A percentile compares a stretch with the other conserved stretches of the same genome.
Evolutionary conservation across 1,139 yeast genomes (phyloP).

Genomic region (Saccharomyces hybrid): DNA sequence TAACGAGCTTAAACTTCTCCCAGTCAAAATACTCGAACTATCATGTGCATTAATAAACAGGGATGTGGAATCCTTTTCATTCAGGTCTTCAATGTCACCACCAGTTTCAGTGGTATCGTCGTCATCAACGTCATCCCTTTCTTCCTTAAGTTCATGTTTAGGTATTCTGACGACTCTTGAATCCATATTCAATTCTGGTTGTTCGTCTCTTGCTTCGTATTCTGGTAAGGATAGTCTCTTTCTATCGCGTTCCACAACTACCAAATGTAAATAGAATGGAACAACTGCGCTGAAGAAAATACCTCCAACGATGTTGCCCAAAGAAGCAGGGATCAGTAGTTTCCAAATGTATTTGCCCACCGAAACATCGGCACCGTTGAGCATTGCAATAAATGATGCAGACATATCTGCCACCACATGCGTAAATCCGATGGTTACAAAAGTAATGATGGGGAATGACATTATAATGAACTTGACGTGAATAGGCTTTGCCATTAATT

Average conservation of each 20-base stretch:
- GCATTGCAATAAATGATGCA: slow-evolving; percentile 53
- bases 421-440: slow-evolving; percentile 66
- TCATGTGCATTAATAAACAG: neutral
- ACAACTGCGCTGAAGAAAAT: slow-evolving; percentile 50
- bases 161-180: slow-evolving; percentile 58
- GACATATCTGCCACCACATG: slow-evolving; percentile 81
- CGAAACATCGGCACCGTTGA: slow-evolving; percentile 54
- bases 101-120: slow-evolving; percentile 1
- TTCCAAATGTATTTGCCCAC: slow-evolving; percentile 69
- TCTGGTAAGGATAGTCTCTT: slow-evolving; percentile 51
- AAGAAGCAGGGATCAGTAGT: slow-evolving; percentile 53
- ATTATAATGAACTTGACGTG: slow-evolving; percentile 68
- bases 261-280: slow-evolving; percentile 63
- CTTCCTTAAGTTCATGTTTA: slow-evolving; percentile 9
- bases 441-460: slow-evolving; percentile 60
- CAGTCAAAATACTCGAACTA: neutral
- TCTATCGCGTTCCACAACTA: slow-evolving; percentile 63
- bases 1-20: slow-evolving; percentile 4
- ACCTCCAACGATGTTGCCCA: slow-evolving; percentile 73
- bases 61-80: slow-evolving; percentile 1
- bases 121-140: slow-evolving; percentile 7
- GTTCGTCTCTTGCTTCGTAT: slow-evolving; percentile 68
- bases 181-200: slow-evolving; percentile 67
- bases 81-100: neutral
- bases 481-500: slow-evolving; percentile 69